phyloP scores from a whole-genome alignment of 768 basidiomycete species.

The Russula dissimulans region DNA sequence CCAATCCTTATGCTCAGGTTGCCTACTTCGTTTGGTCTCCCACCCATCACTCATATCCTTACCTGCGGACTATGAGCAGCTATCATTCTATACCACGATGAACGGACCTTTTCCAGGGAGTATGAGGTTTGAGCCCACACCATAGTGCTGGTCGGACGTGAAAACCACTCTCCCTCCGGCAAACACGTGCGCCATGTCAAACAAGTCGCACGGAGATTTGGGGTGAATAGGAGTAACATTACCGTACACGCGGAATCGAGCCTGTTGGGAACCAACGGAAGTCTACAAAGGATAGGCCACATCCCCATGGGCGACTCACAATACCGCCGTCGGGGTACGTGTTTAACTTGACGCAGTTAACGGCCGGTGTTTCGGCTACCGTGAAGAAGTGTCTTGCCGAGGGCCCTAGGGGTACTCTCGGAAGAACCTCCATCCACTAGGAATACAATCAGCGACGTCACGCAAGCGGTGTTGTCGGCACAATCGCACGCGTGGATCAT shows the following conservation, averaged over 20 bases:
- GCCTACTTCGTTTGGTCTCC: constrained; percentile 90
- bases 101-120: constrained; percentile 72
- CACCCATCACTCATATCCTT: constrained; percentile 97
- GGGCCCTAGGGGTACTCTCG: constrained; percentile 69
- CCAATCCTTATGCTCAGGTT: constrained; percentile 82
- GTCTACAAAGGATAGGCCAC: constrained; percentile 4
- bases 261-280: constrained; percentile 36
- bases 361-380: constrained; percentile 40
- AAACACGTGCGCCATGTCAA: constrained; percentile 88
- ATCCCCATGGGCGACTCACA: constrained; percentile 38
- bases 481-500: constrained; percentile 45
- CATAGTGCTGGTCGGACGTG: constrained; percentile 93
- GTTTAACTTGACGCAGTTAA: constrained; percentile 81
- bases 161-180: constrained; percentile 78
- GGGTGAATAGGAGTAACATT: constrained; percentile 60
- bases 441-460: not conserved
- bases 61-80: constrained; percentile 29
- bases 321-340: constrained; percentile 98
- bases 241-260: constrained; percentile 89
- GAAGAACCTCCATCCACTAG: constrained; percentile 78
- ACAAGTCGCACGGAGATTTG: constrained; percentile 34
- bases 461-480: not conserved
- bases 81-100: not conserved
- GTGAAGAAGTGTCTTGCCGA: constrained; percentile 84
- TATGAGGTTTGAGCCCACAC: constrained; percentile 82